Evolutionary conservation across 2,329 filamentous ascomycete species (phyloP).

Genomic region (Exophiala aquamarina): DNA sequence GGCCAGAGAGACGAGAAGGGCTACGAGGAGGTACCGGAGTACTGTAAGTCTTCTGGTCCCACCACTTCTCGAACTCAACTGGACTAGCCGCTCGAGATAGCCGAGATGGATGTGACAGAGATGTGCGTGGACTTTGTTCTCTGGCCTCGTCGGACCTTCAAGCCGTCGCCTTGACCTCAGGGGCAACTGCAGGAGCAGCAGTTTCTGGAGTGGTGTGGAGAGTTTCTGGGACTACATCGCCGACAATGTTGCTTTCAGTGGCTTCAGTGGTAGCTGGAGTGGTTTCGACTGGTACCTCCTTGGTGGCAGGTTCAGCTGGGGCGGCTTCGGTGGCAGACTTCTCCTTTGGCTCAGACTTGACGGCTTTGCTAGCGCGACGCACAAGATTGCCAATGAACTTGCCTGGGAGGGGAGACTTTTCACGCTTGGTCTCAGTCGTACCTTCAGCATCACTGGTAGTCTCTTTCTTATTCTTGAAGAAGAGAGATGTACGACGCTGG

Average conservation of each 20-base stretch:
- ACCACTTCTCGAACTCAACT: constrained; percentile 33
- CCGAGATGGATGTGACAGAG: constrained; percentile 27
- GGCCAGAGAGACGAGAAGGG: constrained; percentile 32
- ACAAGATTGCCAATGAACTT: constrained; percentile 48
- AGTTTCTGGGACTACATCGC: constrained; percentile 22
- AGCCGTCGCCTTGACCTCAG: constrained; percentile 29
- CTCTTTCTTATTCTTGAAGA: constrained; percentile 54
- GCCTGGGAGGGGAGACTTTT: constrained; percentile 34
- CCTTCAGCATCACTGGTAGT: constrained; percentile 44
- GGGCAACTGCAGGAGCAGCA: constrained; percentile 14
- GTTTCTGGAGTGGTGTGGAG: constrained; percentile 15
- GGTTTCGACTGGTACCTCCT: constrained; percentile 11
- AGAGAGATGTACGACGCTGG: constrained; percentile 55
- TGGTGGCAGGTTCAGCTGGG: constrained; percentile 11
- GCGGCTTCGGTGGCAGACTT: constrained; percentile 36
- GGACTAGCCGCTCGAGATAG: constrained; percentile 28
- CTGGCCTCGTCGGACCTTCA: constrained; percentile 32
- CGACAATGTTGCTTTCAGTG: constrained; percentile 15
- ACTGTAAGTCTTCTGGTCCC: constrained; percentile 28
- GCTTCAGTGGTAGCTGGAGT: constrained; percentile 28
- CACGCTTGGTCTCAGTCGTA: constrained; percentile 46
- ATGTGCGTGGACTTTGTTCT: constrained; percentile 28
- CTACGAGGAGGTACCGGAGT: constrained; percentile 27
- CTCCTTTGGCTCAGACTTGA: constrained; percentile 39
- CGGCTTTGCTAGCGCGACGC: constrained; percentile 50